These are phyloP conservation scores for Leishmania mexicana DNA, from an alignment of 208 protist species.

Conservation along the genomic window DNA sequence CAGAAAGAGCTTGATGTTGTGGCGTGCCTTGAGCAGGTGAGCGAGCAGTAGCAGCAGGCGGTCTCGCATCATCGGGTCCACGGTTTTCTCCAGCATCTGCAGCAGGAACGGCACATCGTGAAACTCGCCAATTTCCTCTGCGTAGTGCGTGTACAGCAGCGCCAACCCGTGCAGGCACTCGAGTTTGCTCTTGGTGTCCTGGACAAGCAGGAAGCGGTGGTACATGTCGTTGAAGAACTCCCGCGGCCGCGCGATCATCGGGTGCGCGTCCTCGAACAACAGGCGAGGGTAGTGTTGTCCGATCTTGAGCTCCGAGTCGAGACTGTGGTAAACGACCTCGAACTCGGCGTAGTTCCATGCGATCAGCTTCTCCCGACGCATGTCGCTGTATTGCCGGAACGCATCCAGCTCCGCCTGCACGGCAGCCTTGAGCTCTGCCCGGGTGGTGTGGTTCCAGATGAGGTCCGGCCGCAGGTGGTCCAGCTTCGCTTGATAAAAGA, in stretches of 20 bases:
- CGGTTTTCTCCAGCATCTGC: slow-evolving; percentile 72
- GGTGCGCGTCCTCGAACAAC: slow-evolving; percentile 80
- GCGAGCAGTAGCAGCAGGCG: slow-evolving; percentile 86
- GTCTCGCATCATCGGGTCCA: slow-evolving; percentile 84
- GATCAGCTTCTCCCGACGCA: slow-evolving; percentile 42
- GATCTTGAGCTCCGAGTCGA: slow-evolving; percentile 88
- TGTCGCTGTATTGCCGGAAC: slow-evolving; percentile 53
- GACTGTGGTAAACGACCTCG: slow-evolving; percentile 89
- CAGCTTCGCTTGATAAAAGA: slow-evolving; percentile 86
- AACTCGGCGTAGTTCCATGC: slow-evolving; percentile 96
- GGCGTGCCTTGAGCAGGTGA: slow-evolving; percentile 56
- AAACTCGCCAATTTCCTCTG: slow-evolving; percentile 82
- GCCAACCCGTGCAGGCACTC: slow-evolving; percentile 92
- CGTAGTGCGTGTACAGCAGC: slow-evolving; percentile 89
- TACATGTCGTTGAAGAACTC: slow-evolving; percentile 95
- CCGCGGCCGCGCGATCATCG: slow-evolving; percentile 72
- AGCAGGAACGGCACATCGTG: slow-evolving; percentile 87
- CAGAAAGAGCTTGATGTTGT: slow-evolving; percentile 94
- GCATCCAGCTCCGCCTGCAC: slow-evolving; percentile 86
- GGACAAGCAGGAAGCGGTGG: slow-evolving; percentile 92
- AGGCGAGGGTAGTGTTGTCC: slow-evolving; percentile 90
- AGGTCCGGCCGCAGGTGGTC: slow-evolving; percentile 91
- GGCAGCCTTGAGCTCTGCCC: slow-evolving; percentile 83
- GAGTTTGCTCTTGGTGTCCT: slow-evolving; percentile 60
- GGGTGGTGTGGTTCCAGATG: slow-evolving; percentile 94